phyloP scores from a whole-genome alignment of 306 rosid genomes.

The Citrullus colocynthis region DNA sequence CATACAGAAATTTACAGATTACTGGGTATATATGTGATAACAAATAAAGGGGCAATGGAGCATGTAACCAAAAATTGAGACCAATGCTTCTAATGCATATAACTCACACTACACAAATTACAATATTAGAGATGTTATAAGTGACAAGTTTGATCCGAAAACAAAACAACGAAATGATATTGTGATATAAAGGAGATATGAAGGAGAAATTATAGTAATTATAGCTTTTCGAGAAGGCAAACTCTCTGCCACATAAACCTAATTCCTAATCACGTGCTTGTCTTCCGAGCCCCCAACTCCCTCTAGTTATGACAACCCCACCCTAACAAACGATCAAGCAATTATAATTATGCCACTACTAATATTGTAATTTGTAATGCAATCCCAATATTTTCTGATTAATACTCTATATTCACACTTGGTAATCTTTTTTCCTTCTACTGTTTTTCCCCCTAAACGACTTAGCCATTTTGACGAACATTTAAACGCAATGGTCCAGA shows the following conservation, averaged over 20 bases:
- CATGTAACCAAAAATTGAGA: not conserved
- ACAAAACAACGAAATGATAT: too few species aligned
- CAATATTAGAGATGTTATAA: not conserved
- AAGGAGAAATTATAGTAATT: not conserved
- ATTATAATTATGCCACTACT: not conserved
- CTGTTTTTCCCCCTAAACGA: not conserved
- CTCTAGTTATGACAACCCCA: not conserved
- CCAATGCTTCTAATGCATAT: not conserved
- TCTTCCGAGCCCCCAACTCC: not conserved
- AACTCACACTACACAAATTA: not conserved
- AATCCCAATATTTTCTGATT: not conserved
- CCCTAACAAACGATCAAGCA: not conserved
- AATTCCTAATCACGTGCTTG: not conserved
- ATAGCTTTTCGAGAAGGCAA: not conserved
- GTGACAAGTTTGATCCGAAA: not conserved
- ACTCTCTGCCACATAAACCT: not conserved
- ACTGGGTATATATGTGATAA: not conserved
- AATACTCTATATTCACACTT: not conserved
- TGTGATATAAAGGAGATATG: not conserved
- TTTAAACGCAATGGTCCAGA: not conserved
- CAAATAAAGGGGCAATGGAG: not conserved
- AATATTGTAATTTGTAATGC: not conserved
- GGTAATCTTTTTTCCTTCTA: not conserved
- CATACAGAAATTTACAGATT: not conserved
- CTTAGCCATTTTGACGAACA: not conserved